These are phyloP conservation scores for Aechmea fasciata DNA, from an alignment of 176 grass and related monocot genomes.

Conservation along the genomic window DNA sequence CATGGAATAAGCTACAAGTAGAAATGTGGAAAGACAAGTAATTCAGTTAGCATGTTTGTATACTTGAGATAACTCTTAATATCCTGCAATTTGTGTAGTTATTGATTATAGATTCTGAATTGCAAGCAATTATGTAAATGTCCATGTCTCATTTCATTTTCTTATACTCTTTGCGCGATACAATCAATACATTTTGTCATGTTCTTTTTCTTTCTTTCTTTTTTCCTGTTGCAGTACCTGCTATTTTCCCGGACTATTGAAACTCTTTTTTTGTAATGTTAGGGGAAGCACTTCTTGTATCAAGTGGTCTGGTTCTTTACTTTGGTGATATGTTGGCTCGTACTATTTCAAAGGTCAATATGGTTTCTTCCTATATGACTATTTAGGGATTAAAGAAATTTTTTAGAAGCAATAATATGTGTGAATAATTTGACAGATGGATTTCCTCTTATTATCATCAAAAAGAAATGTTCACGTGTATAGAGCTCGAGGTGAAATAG, in stretches of 20 bases:
- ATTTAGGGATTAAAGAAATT: background rate
- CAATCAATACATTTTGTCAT: background rate
- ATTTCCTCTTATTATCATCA: slow-evolving; percentile 25
- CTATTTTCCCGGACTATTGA: slow-evolving; percentile 6
- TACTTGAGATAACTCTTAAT: no score
- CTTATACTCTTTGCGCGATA: background rate
- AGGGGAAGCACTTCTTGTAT: slow-evolving; percentile 86
- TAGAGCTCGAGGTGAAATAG: slow-evolving; percentile 53
- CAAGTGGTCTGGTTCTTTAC: slow-evolving; percentile 72
- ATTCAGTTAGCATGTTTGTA: no score
- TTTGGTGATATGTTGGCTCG: slow-evolving; percentile 65
- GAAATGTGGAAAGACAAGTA: no score
- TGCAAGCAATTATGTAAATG: background rate
- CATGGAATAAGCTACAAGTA: no score
- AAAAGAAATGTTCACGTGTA: slow-evolving; percentile 31
- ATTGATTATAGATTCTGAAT: no score
- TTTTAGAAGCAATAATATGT: slow-evolving; percentile 4
- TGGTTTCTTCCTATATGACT: background rate
- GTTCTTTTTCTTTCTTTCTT: background rate
- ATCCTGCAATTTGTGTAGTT: no score
- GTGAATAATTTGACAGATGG: slow-evolving; percentile 31
- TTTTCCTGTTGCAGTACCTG: background rate
- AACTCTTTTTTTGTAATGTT: slow-evolving; percentile 26
- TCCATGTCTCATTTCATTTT: background rate
- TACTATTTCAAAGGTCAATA: slow-evolving; percentile 60